These are phyloP conservation scores for Torrubiella hemipterigena DNA, from an alignment of 2,329 filamentous ascomycete species.

Conservation along the genomic window DNA sequence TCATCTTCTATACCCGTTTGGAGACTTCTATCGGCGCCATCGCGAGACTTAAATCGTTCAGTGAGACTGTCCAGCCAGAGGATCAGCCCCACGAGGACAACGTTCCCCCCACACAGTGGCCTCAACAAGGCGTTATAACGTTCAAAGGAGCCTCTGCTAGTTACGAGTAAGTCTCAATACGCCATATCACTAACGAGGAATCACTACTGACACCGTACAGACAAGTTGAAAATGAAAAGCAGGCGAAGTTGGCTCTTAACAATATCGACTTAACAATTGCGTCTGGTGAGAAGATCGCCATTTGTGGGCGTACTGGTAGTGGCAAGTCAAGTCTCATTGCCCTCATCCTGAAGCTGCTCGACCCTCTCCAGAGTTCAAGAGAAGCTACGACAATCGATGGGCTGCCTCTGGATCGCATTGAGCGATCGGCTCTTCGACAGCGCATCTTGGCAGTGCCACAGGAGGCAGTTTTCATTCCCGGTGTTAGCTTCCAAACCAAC, in stretches of 20 bases:
- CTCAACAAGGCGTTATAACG: slow-evolving; percentile 15
- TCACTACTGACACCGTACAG: neutral
- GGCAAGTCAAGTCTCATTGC: slow-evolving; percentile 32
- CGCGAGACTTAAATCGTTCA: slow-evolving; percentile 14
- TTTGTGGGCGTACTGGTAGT: slow-evolving; percentile 23
- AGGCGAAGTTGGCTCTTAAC: slow-evolving; percentile 11
- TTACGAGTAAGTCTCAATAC: slow-evolving; percentile 12
- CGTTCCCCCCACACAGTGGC: slow-evolving; percentile 16
- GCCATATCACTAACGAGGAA: neutral
- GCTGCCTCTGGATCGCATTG: slow-evolving; percentile 21
- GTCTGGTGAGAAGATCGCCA: slow-evolving; percentile 19
- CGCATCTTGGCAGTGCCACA: slow-evolving; percentile 41
- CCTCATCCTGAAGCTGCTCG: slow-evolving; percentile 26
- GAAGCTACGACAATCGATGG: slow-evolving; percentile 31
- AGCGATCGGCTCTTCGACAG: slow-evolving; percentile 29
- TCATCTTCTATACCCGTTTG: slow-evolving; percentile 19
- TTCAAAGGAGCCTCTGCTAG: slow-evolving; percentile 20
- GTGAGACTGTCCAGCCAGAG: slow-evolving; percentile 11
- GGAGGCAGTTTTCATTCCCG: slow-evolving; percentile 38
- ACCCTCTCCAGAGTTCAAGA: slow-evolving; percentile 17
- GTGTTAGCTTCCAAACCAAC: slow-evolving; percentile 26
- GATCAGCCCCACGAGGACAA: slow-evolving; percentile 8
- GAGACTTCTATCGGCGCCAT: slow-evolving; percentile 17
- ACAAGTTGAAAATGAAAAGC: neutral
- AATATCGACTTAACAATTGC: slow-evolving; percentile 16